Percentiles rank a stretch among this genome's conserved stretches.
Conservation (phyloP, 805 yeast species). For the Saccharomycopsis schoenii region DNA sequence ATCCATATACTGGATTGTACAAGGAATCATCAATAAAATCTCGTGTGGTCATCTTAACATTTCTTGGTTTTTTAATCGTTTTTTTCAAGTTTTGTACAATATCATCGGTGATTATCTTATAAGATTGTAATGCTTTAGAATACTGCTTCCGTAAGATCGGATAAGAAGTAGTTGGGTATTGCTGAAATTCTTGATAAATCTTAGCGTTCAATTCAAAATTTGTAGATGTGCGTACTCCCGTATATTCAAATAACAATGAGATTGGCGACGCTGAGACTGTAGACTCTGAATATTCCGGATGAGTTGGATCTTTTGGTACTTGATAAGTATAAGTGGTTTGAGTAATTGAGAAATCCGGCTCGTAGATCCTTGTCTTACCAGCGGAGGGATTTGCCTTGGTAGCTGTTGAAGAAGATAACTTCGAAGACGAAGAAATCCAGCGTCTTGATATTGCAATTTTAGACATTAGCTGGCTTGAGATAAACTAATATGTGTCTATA, state of each 20-base stretch:
- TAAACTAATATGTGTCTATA: neutral
- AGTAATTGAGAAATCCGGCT: slow-evolving; percentile 20
- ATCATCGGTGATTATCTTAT: neutral
- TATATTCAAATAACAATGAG: slow-evolving; percentile 22
- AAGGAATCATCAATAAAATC: slow-evolving; percentile 81
- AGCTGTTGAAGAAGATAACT: neutral
- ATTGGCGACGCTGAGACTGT: slow-evolving; percentile 12
- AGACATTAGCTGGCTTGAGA: too few relatives aligned
- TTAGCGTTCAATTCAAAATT: slow-evolving; percentile 22
- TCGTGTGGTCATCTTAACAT: slow-evolving; percentile 59
- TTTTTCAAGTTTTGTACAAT: slow-evolving; percentile 20
- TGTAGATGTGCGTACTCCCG: slow-evolving; percentile 30
- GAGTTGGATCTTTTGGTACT: neutral
- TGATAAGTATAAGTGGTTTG: slow-evolving; percentile 21
- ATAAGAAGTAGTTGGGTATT: slow-evolving; percentile 34
- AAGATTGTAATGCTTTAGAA: neutral
- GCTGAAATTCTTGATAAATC: slow-evolving; percentile 27
- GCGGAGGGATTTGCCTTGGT: neutral
- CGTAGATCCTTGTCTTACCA: neutral
- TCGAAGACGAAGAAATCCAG: neutral
- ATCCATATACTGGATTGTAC: slow-evolving; percentile 76
- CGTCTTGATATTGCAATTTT: neutral
- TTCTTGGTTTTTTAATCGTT: slow-evolving; percentile 39
- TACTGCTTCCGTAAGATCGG: slow-evolving; percentile 25
- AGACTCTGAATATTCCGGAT: slow-evolving; percentile 16